Base-by-base conservation (phyloP, 1,284 basidiomycete genomes). In the Ganoderma multipileum region DNA sequence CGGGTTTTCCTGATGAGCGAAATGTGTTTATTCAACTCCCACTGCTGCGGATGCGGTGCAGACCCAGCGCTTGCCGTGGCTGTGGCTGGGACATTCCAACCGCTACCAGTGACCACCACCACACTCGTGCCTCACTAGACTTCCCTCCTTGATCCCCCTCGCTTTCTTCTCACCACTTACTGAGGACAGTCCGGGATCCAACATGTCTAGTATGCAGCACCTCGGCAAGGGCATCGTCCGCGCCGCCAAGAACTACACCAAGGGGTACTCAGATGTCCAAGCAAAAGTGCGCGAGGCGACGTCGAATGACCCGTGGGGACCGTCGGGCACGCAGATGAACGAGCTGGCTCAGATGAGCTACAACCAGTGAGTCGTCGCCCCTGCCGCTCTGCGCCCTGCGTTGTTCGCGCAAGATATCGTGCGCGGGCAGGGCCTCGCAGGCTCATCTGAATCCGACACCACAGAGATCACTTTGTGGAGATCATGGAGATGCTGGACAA, bases 401-500 rank as follows among this genome's bases (percentile, higher is more conserved):
- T 33, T 16, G 41, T 61, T 26, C 44, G 44, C 44, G 23, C 44
- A 8, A 47, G 47, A 26, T 26, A 52, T 26, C 47, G 47, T 52
- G 47, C 47, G 47, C 23, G 23, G 47, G 23, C 47, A 26, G 11
- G 11, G 47, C 47, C 23, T 52, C 23, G 4, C 12, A 26, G 26
- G 23, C 61, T 28, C 62, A 52, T 39, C 50, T 41, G 47, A 52
- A 26, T 26, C 47, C 23, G 47, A n/a, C 23, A 63, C 39, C 18
- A 6, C 75, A 98, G 96, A 82, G 94, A 91, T 74, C 97, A 99
- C 79, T 99, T 99, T 81, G 95, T 99, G 39, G 98, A 99, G 83
- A 97, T 99, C 78, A 99, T 99, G 96, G 98, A 99, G 85, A 99
- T 99, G 95, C 86, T 99, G 70, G 98, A 99, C 83, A 99, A 99